Percentiles rank a stretch among this genome's conserved stretches.
Conservation (phyloP, 2,329 filamentous ascomycete species). For the Emericellopsis atlantica region DNA sequence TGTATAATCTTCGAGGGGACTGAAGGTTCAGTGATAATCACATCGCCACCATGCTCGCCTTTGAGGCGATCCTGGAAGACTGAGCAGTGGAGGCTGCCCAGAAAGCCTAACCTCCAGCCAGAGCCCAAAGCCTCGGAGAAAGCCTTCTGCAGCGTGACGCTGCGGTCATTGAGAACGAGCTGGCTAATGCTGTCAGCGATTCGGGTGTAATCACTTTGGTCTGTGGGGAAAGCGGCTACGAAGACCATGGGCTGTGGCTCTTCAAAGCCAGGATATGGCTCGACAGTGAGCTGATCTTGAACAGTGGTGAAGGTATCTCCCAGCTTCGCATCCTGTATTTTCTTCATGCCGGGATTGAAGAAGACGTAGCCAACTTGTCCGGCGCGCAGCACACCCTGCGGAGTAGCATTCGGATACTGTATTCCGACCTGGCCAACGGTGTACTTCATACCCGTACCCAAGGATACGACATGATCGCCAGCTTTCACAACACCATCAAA, state of each 20-base stretch:
- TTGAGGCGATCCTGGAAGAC: conserved; percentile 93
- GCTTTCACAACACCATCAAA: conserved; percentile 79
- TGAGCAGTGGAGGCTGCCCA: conserved; percentile 97
- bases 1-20: conserved; percentile 83
- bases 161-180: conserved; percentile 86
- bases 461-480: conserved; percentile 76
- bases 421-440: conserved; percentile 94
- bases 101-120: conserved; percentile 86
- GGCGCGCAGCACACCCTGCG: conserved; percentile 68
- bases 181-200: conserved; percentile 91
- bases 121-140: conserved; percentile 87
- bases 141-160: conserved; percentile 87
- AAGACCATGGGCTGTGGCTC: conserved; percentile 99
- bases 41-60: conserved; percentile 86
- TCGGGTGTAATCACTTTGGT: conserved; percentile 75
- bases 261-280: conserved; percentile 82
- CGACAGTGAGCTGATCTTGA: conserved; percentile 61
- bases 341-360: conserved; percentile 98
- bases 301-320: conserved; percentile 88
- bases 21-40: conserved; percentile 93
- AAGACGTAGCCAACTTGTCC: conserved; percentile 94
- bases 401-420: conserved; percentile 79
- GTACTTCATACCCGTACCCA: conserved; percentile 82
- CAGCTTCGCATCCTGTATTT: conserved; percentile 86
- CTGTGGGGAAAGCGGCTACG: conserved; percentile 88